Evolutionary conservation across 495 filamentous ascomycete species (phyloP), one percentile per base, ranked within the genome.

Genomic region (Cryomyces minteri): DNA sequence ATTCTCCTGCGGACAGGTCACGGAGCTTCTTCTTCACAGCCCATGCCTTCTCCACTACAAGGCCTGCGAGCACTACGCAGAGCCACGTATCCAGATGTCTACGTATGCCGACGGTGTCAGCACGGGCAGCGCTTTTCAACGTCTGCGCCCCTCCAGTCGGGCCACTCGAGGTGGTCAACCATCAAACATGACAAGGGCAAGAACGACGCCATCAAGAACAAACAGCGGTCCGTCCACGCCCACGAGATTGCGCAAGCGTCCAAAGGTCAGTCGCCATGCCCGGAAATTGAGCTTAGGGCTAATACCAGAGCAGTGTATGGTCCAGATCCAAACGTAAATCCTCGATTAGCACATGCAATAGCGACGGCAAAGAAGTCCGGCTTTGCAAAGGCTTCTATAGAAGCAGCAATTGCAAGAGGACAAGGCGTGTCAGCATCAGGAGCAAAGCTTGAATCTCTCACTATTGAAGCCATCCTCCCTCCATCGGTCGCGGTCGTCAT

Each of bases 111-210:
- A 32, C 11, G 18, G 25, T 47, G 39, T 48, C 33, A 38, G 6
- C 36, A 48, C 11, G 54, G 51, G 46, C 60, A 64, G 34, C 48
- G 51, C 43, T 79, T 88, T 56, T 66, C 69, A 31, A 69, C 69
- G 14, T 69, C 67, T 14, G 41, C 71, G 2, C 31, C 51, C 5
- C 50, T 67, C 5, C 61, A 62, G 31, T 82, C 82, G 39, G 87
- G 88, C 32, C 85, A 94, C 62, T 94, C 76, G 59, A 77, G 81
- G 58, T 99, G 90, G 90, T 83, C 84, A 33, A 90, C 88, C 51
- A 95, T 95, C 63, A 82, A 77, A 51, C 92, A 99, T 58, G 84
- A 88, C 63, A 99, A 99, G 61, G 83, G 74, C 36, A 80, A 76
- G 51, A 75, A 75, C 50, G 88, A 95, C 63, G 59, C 58, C 9